Base-by-base conservation (phyloP, 148 eudicot species). In the Rhododendron kiyosumense region DNA sequence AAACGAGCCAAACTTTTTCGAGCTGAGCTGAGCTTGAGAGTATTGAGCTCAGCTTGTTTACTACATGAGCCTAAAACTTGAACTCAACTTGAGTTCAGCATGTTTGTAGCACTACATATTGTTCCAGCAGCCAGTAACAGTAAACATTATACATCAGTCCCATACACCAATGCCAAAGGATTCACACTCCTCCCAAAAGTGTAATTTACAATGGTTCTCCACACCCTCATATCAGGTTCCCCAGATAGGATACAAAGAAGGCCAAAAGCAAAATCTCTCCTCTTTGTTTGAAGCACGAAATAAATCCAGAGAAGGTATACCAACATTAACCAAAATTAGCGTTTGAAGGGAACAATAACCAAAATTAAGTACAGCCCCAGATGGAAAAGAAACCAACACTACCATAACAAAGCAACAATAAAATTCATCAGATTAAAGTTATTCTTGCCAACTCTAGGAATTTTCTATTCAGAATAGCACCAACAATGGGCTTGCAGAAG, bases 381-480 rank as follows among this genome's bases (percentile, higher is more conserved):
- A 52, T 81, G 83, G 83, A 9, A 32, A 59, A 81, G 24, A 18
- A 34, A 81, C 8, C 22, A 30, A 81, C 34, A 57, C 45, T 17
- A 32, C 18, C 5, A 83, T 43, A 76, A 83, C 3, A 34, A 34
- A 46, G 76, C 32, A 83, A 5, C 48, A 51, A 48, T 36, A 18
- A 78, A 46, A 83, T 38, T 78, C 73, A 57, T 59, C 75, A 46
- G 67, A 78, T 61, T 38, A n/a, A 83, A 82, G 73, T 61, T 45
- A 51, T 45, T 43, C 57, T 41, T 5, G 43, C 22, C 71, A 36
- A 20, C 7, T 20, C 26, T 81, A 73, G 28, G 79, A 74, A 81
- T 75, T 71, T 82, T 75, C 48, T 18, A 32, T 46, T 67, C 32
- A 28, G n/a, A 81, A 51, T 63, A 38, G 57, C 26, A 43, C 46